A percentile compares a stretch with the other conserved stretches of the same genome.
Conservation (phyloP, 2,329 filamentous ascomycete genomes). For the Colletotrichum viniferum region DNA sequence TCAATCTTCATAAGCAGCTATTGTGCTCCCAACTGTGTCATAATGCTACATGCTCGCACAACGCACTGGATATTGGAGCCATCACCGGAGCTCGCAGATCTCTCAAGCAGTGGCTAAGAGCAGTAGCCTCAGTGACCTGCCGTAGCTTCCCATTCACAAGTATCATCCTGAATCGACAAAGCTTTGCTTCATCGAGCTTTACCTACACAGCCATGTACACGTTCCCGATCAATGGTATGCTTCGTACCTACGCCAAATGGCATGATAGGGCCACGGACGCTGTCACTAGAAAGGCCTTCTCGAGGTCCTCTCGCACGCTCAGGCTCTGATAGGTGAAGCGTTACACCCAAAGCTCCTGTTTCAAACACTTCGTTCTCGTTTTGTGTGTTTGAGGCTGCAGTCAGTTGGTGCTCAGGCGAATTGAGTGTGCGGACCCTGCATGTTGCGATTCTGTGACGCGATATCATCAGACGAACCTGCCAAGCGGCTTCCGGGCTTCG, state of each 20-base stretch:
- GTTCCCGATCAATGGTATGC: neutral
- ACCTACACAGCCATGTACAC: neutral
- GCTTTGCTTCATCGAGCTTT: neutral
- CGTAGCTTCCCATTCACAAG: fast-evolving
- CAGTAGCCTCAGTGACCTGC: neutral
- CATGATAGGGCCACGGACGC: neutral
- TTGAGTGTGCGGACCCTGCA: neutral
- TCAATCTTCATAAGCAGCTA: fast-evolving
- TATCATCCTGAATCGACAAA: neutral
- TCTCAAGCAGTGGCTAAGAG: fast-evolving
- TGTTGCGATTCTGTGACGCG: neutral
- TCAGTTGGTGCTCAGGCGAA: neutral
- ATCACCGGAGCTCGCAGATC: neutral
- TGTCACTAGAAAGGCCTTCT: neutral
- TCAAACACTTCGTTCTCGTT: neutral
- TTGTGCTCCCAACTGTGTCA: neutral
- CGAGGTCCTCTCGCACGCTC: neutral
- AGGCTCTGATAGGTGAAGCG: neutral
- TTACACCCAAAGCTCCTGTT: neutral
- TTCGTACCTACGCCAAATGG: neutral
- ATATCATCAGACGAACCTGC: neutral
- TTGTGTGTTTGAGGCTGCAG: neutral
- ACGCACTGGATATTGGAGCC: fast-evolving
- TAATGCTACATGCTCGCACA: neutral
- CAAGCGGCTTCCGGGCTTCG: neutral